Percentiles rank a stretch among this genome's conserved stretches.
phyloP scores from a whole-genome alignment of 2,329 filamentous ascomycete genomes.

The Salinomyces thailandicus region DNA sequence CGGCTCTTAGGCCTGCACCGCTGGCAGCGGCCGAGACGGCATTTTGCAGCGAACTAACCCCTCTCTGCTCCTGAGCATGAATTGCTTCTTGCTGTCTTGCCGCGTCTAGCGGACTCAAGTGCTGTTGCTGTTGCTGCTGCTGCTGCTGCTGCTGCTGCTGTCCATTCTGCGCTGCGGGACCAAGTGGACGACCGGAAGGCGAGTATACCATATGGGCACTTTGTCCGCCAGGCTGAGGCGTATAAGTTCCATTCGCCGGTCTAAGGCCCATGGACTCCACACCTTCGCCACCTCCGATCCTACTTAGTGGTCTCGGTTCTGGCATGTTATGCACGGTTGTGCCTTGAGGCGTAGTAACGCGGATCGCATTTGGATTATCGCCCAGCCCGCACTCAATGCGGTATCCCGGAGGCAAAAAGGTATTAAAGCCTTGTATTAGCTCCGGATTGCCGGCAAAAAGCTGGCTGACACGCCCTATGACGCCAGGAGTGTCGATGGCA shows the following conservation, averaged over 20 bases:
- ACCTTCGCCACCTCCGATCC: conserved; percentile 15
- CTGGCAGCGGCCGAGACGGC: conserved; percentile 50
- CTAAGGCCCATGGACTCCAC: conserved; percentile 6
- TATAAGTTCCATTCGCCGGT: conserved; percentile 29
- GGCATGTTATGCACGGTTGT: conserved; percentile 86
- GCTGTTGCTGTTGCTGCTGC: too few relatives aligned
- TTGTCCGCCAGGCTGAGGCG: conserved; percentile 27
- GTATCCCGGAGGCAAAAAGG: conserved; percentile 87
- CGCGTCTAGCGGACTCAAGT: conserved; percentile 20
- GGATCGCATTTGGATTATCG: conserved; percentile 89
- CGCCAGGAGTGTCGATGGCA: conserved; percentile 92
- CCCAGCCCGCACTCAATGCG: conserved; percentile 91
- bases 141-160: conserved; percentile 9
- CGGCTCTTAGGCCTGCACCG: conserved; percentile 32
- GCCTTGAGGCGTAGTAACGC: conserved; percentile 95
- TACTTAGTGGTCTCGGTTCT: conserved; percentile 34
- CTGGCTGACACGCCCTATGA: conserved; percentile 91
- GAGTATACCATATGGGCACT: conserved; percentile 32
- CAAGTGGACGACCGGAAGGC: conserved; percentile 34
- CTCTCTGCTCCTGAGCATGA: conserved; percentile 56
- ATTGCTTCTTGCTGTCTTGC: conserved; percentile 23
- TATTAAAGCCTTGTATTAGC: conserved; percentile 90
- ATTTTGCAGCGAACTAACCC: conserved; percentile 55
- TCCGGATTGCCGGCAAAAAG: conserved; percentile 90
- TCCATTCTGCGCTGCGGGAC: conserved; percentile 27